Base-by-base conservation (phyloP, 306 rosid genomes). In the Vigna unguiculata region DNA sequence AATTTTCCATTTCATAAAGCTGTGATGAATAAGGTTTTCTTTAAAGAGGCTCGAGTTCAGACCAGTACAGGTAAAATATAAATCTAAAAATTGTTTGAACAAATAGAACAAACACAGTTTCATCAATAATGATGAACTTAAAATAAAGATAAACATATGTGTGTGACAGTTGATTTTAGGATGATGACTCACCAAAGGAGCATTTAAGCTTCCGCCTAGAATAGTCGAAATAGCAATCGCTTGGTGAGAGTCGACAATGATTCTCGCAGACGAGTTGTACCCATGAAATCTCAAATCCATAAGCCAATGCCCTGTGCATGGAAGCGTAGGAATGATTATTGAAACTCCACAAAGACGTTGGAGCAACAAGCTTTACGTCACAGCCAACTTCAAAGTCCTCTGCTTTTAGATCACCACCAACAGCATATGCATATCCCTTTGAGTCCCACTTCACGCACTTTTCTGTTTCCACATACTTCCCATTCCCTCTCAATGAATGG, bases 211-310 rank as follows among this genome's bases (percentile, higher is more conserved):
- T n/a, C n/a, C n/a, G n/a, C n/a, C n/a, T n/a, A n/a, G n/a, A n/a
- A n/a, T n/a, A n/a, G n/a, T n/a, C n/a, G n/a, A n/a, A n/a, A n/a
- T n/a, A n/a, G n/a, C n/a, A n/a, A n/a, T n/a, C n/a, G n/a, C n/a
- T n/a, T n/a, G n/a, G n/a, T n/a, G n/a, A n/a, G n/a, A n/a, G n/a
- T n/a, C n/a, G n/a, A n/a, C n/a, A n/a, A n/a, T n/a, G n/a, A n/a
- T n/a, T n/a, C n/a, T n/a, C n/a, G n/a, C n/a, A n/a, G n/a, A n/a
- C n/a, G n/a, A n/a, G n/a, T n/a, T n/a, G n/a, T n/a, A n/a, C n/a
- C 55, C 55, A 49, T 49, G 55, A 49, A 49, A 49, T 49, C 21
- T 49, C 21, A n/a, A 49, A n/a, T 16, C 55, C 55, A 49, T 49
- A 49, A 22, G 19, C 55, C 2, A n/a, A 8, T 7, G 9, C 22